phyloP scores from a whole-genome alignment of 164 flowering plant genomes.

The Protea cynaroides region DNA sequence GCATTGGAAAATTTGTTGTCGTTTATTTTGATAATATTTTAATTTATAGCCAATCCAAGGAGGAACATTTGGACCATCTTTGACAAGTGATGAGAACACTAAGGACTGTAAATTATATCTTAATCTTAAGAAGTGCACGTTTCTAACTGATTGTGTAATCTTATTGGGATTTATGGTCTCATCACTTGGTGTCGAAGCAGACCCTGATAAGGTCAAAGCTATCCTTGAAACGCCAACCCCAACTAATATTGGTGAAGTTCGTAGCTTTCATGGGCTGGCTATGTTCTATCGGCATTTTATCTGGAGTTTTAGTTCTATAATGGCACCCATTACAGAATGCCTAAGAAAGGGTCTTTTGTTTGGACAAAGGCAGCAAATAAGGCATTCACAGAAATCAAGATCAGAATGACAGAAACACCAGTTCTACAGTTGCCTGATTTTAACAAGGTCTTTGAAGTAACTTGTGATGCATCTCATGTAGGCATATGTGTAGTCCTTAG shows the following conservation, averaged over 20 bases:
- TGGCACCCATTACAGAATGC: neutral
- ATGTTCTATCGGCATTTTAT: neutral
- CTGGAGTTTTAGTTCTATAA: neutral
- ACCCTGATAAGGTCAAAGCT: neutral
- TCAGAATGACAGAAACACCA: neutral
- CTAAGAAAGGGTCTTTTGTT: neutral
- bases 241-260: neutral
- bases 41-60: neutral
- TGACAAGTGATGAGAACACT: neutral
- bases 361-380: no score
- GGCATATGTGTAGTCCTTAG: neutral
- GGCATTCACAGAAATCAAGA: neutral
- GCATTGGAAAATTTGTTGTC: neutral
- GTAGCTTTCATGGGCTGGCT: constrained; percentile 6
- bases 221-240: neutral
- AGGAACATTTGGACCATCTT: neutral
- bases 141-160: neutral
- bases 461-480: no score
- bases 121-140: neutral
- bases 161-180: neutral
- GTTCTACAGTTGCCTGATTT: neutral
- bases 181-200: no score
- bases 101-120: neutral
- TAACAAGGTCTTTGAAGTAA: neutral
- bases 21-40: neutral